Base-by-base conservation (phyloP, 306 rosid species). In the Medicago arabica region DNA sequence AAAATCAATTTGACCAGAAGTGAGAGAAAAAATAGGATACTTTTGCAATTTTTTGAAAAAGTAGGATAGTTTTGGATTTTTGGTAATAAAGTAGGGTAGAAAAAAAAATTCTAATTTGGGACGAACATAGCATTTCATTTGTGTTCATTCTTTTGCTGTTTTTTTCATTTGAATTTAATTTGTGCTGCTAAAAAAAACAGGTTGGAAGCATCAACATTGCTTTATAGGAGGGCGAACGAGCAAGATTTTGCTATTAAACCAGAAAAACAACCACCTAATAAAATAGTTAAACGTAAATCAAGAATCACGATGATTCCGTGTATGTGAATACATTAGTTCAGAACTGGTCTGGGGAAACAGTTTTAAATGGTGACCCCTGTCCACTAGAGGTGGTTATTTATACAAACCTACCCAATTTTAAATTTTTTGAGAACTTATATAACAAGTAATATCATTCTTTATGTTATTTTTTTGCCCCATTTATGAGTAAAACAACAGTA, bases 181-280 rank as follows among this genome's bases (percentile, higher is more conserved):
- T 75, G 63, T 80, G 49, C 23, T 40, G 50, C 79, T 70, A 15
- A 34, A 34, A 34, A 54, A 79, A 83, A 80, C 98, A 96, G 99
- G 99, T 90, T 96, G 86, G 99, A 96, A 86, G 99, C 99, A 80
- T 96, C 99, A 3, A 88, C 99, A 77, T 85, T 96, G 91, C 99
- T 96, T 71, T 96, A 96, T 71, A 87, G 99, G 96, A 89, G 98
- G 89, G 97, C 92, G 59, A 95, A 84, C 54, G 99, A 95, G 81
- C 97, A 86, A 83, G 97, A 95, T 62, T 95, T 95, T 83, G 82
- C 91, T 84, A 83, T 90, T 74, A 95, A 92, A 95, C 84, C 87
- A 75, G 82, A 85, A 86, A 78, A 80, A 34, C 38, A 67, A 74
- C 17, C 55, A 76, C 86, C 79, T 81, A 88, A 83, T 82, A 87